A percentile compares a stretch with the other conserved stretches of the same genome.
Conservation (phyloP, 306 rosid genomes). For the Pachyrhizus erosus region DNA sequence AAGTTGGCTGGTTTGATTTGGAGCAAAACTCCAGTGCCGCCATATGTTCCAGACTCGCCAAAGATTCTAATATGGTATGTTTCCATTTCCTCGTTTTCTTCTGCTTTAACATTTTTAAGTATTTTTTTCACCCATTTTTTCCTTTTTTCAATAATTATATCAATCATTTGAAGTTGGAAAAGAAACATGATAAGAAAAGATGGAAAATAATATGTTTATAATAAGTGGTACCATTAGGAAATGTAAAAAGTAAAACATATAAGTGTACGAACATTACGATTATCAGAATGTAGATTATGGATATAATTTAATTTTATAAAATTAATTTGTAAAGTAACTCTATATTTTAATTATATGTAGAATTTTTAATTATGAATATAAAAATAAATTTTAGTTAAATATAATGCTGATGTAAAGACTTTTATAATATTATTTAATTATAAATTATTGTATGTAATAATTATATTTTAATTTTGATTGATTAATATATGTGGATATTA, state of each 20-base stretch:
- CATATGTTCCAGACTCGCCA: slow-evolving; percentile 59
- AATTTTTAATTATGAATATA: no score
- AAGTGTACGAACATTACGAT: no score
- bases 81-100: not conserved
- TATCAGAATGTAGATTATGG: no score
- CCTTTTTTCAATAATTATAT: not conserved
- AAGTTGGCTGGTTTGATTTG: slow-evolving; percentile 61
- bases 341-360: no score
- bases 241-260: not conserved
- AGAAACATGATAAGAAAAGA: not conserved
- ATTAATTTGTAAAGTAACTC: no score
- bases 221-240: not conserved
- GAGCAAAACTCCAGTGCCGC: slow-evolving; percentile 54
- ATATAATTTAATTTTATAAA: no score
- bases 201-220: not conserved
- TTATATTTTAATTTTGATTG: no score
- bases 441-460: no score
- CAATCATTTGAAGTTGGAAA: not conserved
- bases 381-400: no score
- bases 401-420: no score
- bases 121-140: not conserved
- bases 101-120: not conserved
- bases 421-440: no score
- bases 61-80: slow-evolving; percentile 57
- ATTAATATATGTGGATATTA: no score